These are phyloP conservation scores for Penicillium sp. DNA, from an alignment of 2,329 filamentous ascomycete genomes.

Conservation along the genomic window DNA sequence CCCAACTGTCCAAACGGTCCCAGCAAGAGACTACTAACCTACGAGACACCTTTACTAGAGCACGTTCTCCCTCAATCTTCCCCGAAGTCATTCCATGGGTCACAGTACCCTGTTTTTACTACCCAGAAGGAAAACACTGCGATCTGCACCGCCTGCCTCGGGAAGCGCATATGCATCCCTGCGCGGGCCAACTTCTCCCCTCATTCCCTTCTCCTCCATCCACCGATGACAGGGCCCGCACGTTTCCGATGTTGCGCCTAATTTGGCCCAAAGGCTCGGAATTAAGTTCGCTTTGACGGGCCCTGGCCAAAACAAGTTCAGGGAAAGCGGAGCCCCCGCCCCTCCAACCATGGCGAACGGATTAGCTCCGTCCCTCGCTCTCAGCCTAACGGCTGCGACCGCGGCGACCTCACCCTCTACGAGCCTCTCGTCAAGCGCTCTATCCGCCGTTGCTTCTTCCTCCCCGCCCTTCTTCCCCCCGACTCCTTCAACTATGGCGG, in stretches of 20 bases:
- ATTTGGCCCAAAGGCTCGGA: conserved; percentile 3
- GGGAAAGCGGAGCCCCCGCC: conserved; percentile 4
- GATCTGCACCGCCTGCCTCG: conserved; percentile 13
- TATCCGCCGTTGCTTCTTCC: conserved; percentile 18
- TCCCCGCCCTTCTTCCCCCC: conserved; percentile 31
- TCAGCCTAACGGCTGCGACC: conserved; percentile 19
- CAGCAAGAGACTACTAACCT: not conserved
- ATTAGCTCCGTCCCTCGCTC: conserved; percentile 20
- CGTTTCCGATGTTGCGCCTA: conserved; percentile 17
- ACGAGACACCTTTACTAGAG: not conserved
- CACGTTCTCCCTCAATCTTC: not conserved
- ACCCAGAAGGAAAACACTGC: not conserved
- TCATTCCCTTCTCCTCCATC: conserved; percentile 12
- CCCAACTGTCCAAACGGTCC: not conserved
- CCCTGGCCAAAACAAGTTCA: not conserved
- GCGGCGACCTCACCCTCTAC: conserved; percentile 2
- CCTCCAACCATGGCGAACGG: conserved; percentile 12
- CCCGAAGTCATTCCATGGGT: not conserved
- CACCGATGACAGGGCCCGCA: conserved; percentile 18
- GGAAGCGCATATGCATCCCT: not conserved
- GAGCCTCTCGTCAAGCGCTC: conserved; percentile 12
- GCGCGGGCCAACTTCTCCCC: not conserved
- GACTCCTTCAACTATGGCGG: conserved; percentile 39
- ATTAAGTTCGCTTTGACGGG: conserved; percentile 5
- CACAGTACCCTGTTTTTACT: not conserved